Evolutionary conservation across 148 eudicot species (phyloP).

Genomic region (Salicornia ramosissima): DNA sequence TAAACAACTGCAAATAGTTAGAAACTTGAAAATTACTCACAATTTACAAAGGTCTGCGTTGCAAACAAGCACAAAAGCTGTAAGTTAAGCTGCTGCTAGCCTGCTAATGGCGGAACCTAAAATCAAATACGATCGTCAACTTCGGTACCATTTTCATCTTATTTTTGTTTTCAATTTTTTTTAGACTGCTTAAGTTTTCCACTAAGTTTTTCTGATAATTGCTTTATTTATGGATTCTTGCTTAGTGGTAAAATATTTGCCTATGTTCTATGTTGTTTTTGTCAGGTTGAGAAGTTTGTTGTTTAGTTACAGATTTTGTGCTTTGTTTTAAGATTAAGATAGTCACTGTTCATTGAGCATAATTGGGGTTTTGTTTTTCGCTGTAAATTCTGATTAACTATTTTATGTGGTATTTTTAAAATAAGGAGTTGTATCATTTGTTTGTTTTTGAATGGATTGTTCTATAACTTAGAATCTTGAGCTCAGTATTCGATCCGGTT

Average conservation of each 20-base stretch:
- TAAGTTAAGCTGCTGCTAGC: not conserved
- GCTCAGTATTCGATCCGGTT: no score
- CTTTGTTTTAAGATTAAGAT: not conserved
- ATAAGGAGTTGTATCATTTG: not conserved
- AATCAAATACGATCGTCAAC: constrained; percentile 93
- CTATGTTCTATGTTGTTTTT: no score
- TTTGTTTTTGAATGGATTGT: not conserved
- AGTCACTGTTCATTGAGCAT: not conserved
- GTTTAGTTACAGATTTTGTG: not conserved
- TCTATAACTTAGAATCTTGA: not conserved
- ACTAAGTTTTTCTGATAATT: not conserved
- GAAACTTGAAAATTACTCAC: no score
- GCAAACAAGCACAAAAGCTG: not conserved
- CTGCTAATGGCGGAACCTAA: constrained; percentile 74
- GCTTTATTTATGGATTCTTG: not conserved
- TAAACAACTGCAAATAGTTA: no score
- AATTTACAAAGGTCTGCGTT: not conserved
- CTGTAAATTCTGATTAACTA: not conserved
- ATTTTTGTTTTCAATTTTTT: no score
- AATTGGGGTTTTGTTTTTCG: no score
- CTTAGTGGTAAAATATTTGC: not conserved
- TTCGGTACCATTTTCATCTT: constrained; percentile 41
- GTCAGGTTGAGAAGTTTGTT: not conserved
- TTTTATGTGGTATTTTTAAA: not conserved
- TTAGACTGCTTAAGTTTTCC: not conserved